Percentiles rank a stretch among this genome's conserved stretches.
These are phyloP conservation scores for Macrolepiota dolichaula DNA, from an alignment of 768 basidiomycete species.

Conservation along the genomic window DNA sequence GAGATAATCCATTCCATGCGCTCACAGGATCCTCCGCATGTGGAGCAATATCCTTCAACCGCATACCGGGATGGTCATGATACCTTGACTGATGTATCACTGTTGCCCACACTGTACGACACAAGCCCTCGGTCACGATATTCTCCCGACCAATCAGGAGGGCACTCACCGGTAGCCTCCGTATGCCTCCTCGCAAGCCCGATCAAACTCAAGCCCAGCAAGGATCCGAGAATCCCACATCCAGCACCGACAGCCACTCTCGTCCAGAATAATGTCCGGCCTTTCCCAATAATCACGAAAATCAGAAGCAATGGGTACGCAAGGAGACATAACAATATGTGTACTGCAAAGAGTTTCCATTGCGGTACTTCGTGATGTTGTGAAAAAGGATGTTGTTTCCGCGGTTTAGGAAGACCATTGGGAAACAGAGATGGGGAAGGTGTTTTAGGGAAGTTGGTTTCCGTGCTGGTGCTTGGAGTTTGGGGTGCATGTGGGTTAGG, in stretches of 20 bases:
- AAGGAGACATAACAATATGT: conserved; percentile 26
- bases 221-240: conserved; percentile 29
- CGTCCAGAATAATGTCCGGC: conserved; percentile 36
- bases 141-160: neutral
- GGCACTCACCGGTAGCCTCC: conserved; percentile 34
- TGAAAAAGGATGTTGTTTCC: neutral
- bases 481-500: neutral
- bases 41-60: conserved; percentile 13
- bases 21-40: conserved; percentile 10
- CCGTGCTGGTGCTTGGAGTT: neutral
- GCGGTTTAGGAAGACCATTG: conserved; percentile 9
- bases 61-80: conserved; percentile 25
- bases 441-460: conserved; percentile 3
- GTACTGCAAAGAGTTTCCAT: conserved; percentile 27
- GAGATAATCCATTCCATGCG: conserved; percentile 23
- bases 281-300: conserved; percentile 24
- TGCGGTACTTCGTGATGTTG: conserved; percentile 28
- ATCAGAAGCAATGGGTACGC: conserved; percentile 31
- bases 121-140: neutral
- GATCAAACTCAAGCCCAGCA: conserved; percentile 28
- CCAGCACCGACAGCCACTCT: conserved; percentile 15
- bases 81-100: conserved; percentile 37
- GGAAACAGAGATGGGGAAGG: conserved; percentile 10
- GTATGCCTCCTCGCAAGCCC: conserved; percentile 25
- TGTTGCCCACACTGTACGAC: conserved; percentile 37